Evolutionary conservation across 305 asterid species (phyloP), one percentile per base, ranked within the genome.

Genomic region (Ruellia speciosa): DNA sequence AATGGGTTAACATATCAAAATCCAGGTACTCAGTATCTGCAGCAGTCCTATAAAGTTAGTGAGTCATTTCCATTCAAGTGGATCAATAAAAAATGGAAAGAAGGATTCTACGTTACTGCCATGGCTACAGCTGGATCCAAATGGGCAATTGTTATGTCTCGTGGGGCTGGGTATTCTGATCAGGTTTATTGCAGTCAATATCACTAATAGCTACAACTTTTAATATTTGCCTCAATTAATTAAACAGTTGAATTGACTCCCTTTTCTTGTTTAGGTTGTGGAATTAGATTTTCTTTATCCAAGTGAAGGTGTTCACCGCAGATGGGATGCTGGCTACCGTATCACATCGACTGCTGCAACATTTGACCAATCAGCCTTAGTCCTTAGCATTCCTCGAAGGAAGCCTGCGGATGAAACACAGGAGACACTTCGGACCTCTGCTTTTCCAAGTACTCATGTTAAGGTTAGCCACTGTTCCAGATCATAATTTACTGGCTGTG

Each of bases 331-430:
- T 58, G 87, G 86, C 49, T 84, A 74, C 57, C 84, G 94, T 56
- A 84, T 84, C 58, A 84, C 94, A 24, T 72, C 94, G 51, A 74
- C 78, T 59, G 94, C 94, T 31, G 89, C 89, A 41, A 84, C 89
- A 9, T 64, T 66, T 57, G 94, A 84, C 58, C 89, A 84, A 67
- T 34, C 80, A 54, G 94, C 94, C 51, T 52, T 84, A 62, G 81
- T 84, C 72, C 87, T 84, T 54, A 84, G 94, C 64, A 69, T 77
- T 56, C 82, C 87, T 14, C 69, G 85, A 71, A 75, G 79, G 70
- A 84, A 75, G 61, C 73, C 70, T 12, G 40, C 63, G 3, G 84
- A 81, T 20, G 81, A 73, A 69, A 75, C 81, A 31, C 89, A 84
- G 57, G 94, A 81, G 72, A 77, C 83, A 3, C 74, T 77, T 24